phyloP scores from a whole-genome alignment of 2,329 filamentous ascomycete species.

The Arthrobotrys sphaeroides region DNA sequence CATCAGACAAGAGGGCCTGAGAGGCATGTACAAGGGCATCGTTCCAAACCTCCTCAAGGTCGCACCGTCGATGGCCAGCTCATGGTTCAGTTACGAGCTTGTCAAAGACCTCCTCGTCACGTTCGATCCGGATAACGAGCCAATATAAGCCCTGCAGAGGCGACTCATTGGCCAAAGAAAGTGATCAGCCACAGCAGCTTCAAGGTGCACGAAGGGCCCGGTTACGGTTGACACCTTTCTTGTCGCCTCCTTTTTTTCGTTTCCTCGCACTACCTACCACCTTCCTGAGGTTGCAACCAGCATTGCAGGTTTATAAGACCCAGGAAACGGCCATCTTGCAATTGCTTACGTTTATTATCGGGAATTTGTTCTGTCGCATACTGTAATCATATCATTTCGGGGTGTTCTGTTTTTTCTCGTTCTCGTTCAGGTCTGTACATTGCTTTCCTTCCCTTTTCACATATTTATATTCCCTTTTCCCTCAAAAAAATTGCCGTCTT shows the following conservation, averaged over 20 bases:
- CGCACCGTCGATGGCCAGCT: slow-evolving; percentile 97
- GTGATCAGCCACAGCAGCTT: too few species aligned
- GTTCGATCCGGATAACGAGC: slow-evolving; percentile 63
- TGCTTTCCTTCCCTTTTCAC: slow-evolving; percentile 15
- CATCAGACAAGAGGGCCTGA: slow-evolving; percentile 80
- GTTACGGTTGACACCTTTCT: too few species aligned
- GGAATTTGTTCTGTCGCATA: slow-evolving; percentile 13
- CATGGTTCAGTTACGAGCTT: slow-evolving; percentile 96
- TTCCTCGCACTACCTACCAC: slow-evolving; percentile 5
- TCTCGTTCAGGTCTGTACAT: slow-evolving; percentile 26
- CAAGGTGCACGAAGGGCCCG: too few species aligned
- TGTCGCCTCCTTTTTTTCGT: background rate
- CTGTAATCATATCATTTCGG: slow-evolving; percentile 48
- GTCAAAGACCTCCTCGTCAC: slow-evolving; percentile 84
- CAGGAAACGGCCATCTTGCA: slow-evolving; percentile 7
- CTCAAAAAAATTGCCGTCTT: slow-evolving; percentile 25
- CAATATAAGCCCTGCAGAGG: slow-evolving; percentile 11
- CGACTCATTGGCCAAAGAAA: too few species aligned
- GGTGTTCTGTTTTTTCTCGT: slow-evolving; percentile 10
- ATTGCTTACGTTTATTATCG: too few species aligned
- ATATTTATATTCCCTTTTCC: slow-evolving; percentile 5
- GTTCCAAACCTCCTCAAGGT: slow-evolving; percentile 96
- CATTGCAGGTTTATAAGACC: background rate
- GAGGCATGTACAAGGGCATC: slow-evolving; percentile 94
- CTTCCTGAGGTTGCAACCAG: background rate